Base-by-base conservation (phyloP, 2,329 filamentous ascomycete species). In the Fusarium domesticum region DNA sequence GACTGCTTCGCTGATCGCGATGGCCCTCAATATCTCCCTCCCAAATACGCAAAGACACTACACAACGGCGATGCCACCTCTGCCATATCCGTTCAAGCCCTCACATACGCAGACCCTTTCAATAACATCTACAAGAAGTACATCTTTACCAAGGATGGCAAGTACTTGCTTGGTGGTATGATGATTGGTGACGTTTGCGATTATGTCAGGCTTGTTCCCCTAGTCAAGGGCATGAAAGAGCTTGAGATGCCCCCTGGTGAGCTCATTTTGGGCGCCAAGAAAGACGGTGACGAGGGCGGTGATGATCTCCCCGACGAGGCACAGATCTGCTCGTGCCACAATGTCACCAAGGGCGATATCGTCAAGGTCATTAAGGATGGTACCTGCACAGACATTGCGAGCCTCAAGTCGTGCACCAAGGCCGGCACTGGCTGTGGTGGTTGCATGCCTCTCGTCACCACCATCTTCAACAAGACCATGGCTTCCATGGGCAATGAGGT, bases 141-240 rank as follows among this genome's bases (percentile, higher is more conserved):
- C 65, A 71, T 96, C 10, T 96, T 96, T 61, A 95, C 90, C 0
- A 73, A 84, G 61, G 91, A 96, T 61, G 90, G 90, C 18, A 95
- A 95, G 64, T 92, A 92, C 59, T 73, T 96, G 1, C 79, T 96
- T 0, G 90, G 90, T n/a, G 91, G 90, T 4, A 96, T 96, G 89
- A 95, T 96, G 89, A 93, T 96, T 49, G 91, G 90, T 31, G 90
- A 96, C 60, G 95, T 89, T 0, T 85, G 80, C 51, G 90, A 96
- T 69, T 96, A 95, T 61, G 80, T 95, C 69, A 95, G 92, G 65
- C 71, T 96, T 17, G 87, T 95, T 1, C 86, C 88, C 2, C 83
- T 95, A 75, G 89, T 93, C 42, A 95, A 91, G 70, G 84, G 80
- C 53, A 86, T 89, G 62, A 95, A 91, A 64, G 73, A 76, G 50